Evolutionary conservation across 2,329 filamentous ascomycete genomes (phyloP), one percentile per base, ranked within the genome.

Genomic region (Verticillium nubilum): DNA sequence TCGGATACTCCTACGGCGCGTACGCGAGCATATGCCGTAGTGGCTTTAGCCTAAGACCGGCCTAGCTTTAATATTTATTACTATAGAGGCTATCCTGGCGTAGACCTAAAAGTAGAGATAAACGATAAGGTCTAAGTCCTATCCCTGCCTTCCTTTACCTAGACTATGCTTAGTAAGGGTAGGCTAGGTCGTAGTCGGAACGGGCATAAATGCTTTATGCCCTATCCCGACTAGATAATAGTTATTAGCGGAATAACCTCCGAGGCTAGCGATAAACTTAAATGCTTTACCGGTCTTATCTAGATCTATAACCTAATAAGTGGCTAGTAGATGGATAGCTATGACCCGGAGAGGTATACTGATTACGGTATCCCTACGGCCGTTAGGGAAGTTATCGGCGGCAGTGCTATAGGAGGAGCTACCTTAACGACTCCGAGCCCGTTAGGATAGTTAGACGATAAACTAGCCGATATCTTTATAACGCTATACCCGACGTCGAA

Each of bases 31-130:
- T 95, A 91, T 67, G 87, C 90, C 3, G 88, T 92, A 0, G 85
- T 91, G 1, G 89, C 85, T n/a, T 78, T 85, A 0, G 87, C 90
- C 15, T 78, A 85, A 52, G 90, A 92, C 68, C 80, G 79, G 31
- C 90, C 88, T 10, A 92, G 87, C 60, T 90, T 88, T 72, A 92
- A 93, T 69, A 87, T 96, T 56, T 93, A 94, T 76, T 91, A 91
- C n/a, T n/a, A n/a, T n/a, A n/a, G n/a, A n/a, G n/a, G n/a, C n/a
- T n/a, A n/a, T n/a, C n/a, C n/a, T n/a, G 85, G 83, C 0, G 64
- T 86, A 6, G 60, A 80, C 59, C 27, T 60, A 0, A 57, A 52
- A 0, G 61, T 72, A 0, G 61, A 70, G 15, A 83, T 78, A 63
- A 79, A 72, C 58, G 86, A 92, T 61, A 88, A 91, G 54, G 88